phyloP scores from a whole-genome alignment of 768 basidiomycete genomes.

The Serpula lacrymans region DNA sequence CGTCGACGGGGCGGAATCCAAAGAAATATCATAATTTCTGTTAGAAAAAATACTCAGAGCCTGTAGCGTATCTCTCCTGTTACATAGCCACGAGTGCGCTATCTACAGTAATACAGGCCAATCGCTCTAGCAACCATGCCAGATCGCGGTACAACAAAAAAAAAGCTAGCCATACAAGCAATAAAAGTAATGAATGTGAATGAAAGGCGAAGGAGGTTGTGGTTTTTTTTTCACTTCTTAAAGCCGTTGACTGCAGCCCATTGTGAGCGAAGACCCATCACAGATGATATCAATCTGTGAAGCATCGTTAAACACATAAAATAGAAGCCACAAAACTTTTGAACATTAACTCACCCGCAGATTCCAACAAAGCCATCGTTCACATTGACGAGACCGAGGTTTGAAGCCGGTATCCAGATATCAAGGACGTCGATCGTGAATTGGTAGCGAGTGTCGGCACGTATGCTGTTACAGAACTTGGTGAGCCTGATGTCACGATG shows the following conservation, averaged over 20 bases:
- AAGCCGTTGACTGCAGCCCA: slow-evolving; percentile 52
- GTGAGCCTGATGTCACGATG: slow-evolving; percentile 5
- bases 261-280: slow-evolving; percentile 65
- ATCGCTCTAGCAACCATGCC: too few relatives aligned
- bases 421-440: slow-evolving; percentile 84
- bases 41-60: too few relatives aligned
- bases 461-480: slow-evolving; percentile 41
- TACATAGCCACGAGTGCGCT: too few relatives aligned
- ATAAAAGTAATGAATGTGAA: too few relatives aligned
- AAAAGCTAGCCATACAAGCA: too few relatives aligned
- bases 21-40: too few relatives aligned
- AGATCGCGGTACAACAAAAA: too few relatives aligned
- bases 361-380: slow-evolving; percentile 86
- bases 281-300: slow-evolving; percentile 61
- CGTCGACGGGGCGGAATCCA: too few relatives aligned
- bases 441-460: slow-evolving; percentile 68
- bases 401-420: slow-evolving; percentile 85
- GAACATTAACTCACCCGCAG: slow-evolving; percentile 61
- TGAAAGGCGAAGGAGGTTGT: too few relatives aligned
- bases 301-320: slow-evolving; percentile 5
- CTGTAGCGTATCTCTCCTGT: too few relatives aligned
- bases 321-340: slow-evolving; percentile 3
- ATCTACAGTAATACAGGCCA: too few relatives aligned
- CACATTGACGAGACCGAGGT: slow-evolving; percentile 67
- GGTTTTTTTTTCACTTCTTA: slow-evolving; percentile 40